phyloP scores from a whole-genome alignment of 345 rosid species.

The Cochlearia excelsa region DNA sequence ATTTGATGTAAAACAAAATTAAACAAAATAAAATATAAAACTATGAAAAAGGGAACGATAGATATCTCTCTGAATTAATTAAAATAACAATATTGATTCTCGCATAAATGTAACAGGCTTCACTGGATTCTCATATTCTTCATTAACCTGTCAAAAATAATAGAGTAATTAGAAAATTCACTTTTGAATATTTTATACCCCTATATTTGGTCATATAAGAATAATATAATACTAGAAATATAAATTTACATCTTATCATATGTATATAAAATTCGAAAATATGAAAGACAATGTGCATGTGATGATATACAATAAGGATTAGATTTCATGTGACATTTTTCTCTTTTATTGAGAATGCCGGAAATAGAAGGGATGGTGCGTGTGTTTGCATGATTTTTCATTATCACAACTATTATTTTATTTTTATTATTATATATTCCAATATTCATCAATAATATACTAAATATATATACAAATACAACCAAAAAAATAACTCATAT shows the following conservation, averaged over 20 bases:
- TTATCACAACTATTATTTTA: slow-evolving; percentile 2
- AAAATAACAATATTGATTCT: background rate
- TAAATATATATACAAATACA: background rate
- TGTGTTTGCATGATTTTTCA: slow-evolving; percentile 27
- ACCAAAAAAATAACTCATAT: slow-evolving; percentile 18
- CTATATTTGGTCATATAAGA: background rate
- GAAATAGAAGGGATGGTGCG: slow-evolving; percentile 38
- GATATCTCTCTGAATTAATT: no score
- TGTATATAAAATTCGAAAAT: slow-evolving; percentile 16
- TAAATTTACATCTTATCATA: slow-evolving; percentile 5
- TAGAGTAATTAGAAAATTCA: slow-evolving; percentile 1
- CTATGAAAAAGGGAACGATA: no score
- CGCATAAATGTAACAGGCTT: slow-evolving; percentile 24
- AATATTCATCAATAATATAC: slow-evolving; percentile 10
- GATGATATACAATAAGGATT: slow-evolving; percentile 48
- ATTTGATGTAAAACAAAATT: background rate
- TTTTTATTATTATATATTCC: slow-evolving; percentile 2
- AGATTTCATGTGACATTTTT: slow-evolving; percentile 54
- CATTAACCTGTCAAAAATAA: slow-evolving; percentile 45
- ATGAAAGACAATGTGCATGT: slow-evolving; percentile 50
- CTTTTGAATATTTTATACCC: slow-evolving; percentile 24
- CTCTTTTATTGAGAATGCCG: slow-evolving; percentile 27
- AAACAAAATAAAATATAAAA: background rate
- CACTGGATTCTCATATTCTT: slow-evolving; percentile 58
- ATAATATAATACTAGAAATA: background rate